These are phyloP conservation scores for Fragilariopsis cylindrus DNA, from an alignment of 108 stramenopile species.

Conservation along the genomic window DNA sequence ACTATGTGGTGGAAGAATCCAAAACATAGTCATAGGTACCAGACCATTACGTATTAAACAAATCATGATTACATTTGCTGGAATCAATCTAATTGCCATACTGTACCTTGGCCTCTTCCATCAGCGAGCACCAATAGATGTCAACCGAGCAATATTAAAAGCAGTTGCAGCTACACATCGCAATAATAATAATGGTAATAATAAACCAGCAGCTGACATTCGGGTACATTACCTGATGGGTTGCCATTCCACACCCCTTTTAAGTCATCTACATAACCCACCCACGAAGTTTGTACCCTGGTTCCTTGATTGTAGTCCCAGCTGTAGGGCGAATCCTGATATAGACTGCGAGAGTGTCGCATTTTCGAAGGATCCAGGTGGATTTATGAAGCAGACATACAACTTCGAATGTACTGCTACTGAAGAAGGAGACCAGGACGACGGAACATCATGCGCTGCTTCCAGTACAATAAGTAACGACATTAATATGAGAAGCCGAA, in stretches of 20 bases:
- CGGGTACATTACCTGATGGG: constrained; percentile 77
- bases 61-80: constrained; percentile 7
- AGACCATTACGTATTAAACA: constrained; percentile 1
- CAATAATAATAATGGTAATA: neutral
- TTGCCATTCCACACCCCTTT: constrained; percentile 83
- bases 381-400: constrained; percentile 50
- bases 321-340: constrained; percentile 55
- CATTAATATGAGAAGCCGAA: neutral
- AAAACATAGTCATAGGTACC: neutral
- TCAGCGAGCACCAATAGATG: constrained; percentile 73
- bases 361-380: constrained; percentile 62
- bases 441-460: neutral
- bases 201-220: constrained; percentile 18
- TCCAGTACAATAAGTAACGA: neutral
- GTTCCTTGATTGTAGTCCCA: constrained; percentile 80
- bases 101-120: constrained; percentile 68
- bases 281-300: constrained; percentile 45
- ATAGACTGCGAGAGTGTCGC: constrained; percentile 70
- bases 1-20: constrained; percentile 53
- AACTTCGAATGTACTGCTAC: neutral
- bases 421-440: neutral
- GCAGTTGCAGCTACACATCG: constrained; percentile 26
- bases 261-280: constrained; percentile 74
- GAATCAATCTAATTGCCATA: constrained; percentile 44
- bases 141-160: constrained; percentile 55